Evolutionary conservation across 23 red algal genomes (phyloP).

Genomic region (Gracilaria gracilis): DNA sequence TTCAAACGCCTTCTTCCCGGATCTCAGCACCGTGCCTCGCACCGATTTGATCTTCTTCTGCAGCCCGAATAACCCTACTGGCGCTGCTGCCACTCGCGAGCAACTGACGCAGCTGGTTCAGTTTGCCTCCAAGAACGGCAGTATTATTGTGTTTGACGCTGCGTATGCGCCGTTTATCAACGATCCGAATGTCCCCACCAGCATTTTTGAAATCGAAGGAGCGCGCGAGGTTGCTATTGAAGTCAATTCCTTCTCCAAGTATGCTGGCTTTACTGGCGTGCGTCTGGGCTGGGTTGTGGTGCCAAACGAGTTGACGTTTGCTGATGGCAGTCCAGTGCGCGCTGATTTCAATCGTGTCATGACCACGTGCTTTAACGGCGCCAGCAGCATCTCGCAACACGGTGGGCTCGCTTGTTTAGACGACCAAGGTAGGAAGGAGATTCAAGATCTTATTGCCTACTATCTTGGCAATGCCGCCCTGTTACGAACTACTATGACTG

Average conservation of each 20-base stretch:
- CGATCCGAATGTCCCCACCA: constrained; percentile 77
- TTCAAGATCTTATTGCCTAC: constrained; percentile 85
- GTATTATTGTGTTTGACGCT: constrained; percentile 97
- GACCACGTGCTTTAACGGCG: constrained; percentile 98
- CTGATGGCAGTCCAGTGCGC: constrained; percentile 91
- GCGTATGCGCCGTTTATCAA: constrained; percentile 98
- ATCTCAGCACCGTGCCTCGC: constrained; percentile 73
- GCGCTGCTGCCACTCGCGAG: constrained; percentile 86
- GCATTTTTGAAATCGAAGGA: constrained; percentile 93
- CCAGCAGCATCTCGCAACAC: constrained; percentile 92
- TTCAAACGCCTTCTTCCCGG: constrained; percentile 96
- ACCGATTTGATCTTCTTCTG: constrained; percentile 99
- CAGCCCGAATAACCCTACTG: constrained; percentile 98
- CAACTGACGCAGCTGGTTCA: constrained; percentile 87
- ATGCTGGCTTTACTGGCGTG: constrained; percentile 99
- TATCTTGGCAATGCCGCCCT: constrained; percentile 91
- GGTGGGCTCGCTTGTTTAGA: constrained; percentile 94
- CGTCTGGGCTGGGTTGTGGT: constrained; percentile 97
- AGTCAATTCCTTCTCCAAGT: constrained; percentile 96
- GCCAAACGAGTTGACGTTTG: constrained; percentile 85
- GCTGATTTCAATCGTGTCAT: constrained; percentile 96
- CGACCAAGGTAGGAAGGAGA: constrained; percentile 79
- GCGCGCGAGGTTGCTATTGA: constrained; percentile 89
- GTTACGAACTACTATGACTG: constrained; percentile 81
- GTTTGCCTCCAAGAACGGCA: constrained; percentile 94